Base-by-base conservation (phyloP, 225 moss, liverwort and hornwort species). In the Physcomitrellopsis africana region DNA sequence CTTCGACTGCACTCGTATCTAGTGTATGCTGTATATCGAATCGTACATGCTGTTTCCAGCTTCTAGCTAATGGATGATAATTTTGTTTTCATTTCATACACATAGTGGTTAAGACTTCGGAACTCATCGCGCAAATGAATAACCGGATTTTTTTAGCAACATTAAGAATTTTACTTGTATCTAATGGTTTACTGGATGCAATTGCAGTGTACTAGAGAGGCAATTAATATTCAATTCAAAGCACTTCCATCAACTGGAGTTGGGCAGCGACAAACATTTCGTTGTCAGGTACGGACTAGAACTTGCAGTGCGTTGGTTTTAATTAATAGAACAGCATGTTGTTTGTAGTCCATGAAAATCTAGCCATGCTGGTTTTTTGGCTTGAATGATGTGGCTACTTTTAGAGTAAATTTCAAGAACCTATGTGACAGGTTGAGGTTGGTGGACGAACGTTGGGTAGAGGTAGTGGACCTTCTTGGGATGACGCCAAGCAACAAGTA, bases 191-290 rank as follows among this genome's bases (percentile, higher is more conserved):
- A 65, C 67, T 75, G 62, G 51, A 53, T 70, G 37, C 54, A 42
- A 14, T 76, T 81, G 48, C 87, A 92, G 92, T 96, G 96, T 83
- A 96, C 96, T 78, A 81, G 88, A 69, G 87, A 92, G 32, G 96
- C 94, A 66, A 94, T 96, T 45, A 96, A 96, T 86, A 94, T 96
- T 60, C 94, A 96, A 58, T 96, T 94, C 45, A 92, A 94, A 73
- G 91, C 92, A 58, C 85, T 96, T 74, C 89, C 94, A 68, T 75
- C 94, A 68, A 84, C 86, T 72, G 91, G 89, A 37, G 57, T 81
- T 81, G 87, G 82, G 26, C 79, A 73, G 56, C 83, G 89, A 61
- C 85, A 81, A 73, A 67, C 84, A 14, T 91, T 89, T 79, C 89
- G 89, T 69, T 96, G 96, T 84, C 92, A 96, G 70, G 92, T 89